Percentiles rank a stretch among this genome's conserved stretches.
These are phyloP conservation scores for Globisporangium irregulare DNA, from an alignment of 352 stramenopile species.

Conservation along the genomic window DNA sequence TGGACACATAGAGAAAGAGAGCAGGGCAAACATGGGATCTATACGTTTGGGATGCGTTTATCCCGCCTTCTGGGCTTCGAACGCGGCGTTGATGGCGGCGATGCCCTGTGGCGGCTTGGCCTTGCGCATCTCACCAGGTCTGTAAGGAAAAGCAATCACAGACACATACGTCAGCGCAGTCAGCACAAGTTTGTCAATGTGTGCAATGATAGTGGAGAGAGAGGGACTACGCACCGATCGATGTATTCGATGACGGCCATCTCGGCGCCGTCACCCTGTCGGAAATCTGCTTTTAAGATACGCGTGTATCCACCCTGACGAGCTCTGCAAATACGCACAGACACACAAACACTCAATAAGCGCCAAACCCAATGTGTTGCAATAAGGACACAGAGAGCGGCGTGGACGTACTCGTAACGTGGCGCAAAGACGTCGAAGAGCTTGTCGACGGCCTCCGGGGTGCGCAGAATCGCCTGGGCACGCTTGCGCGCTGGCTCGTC, in stretches of 20 bases:
- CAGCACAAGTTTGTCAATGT: background rate
- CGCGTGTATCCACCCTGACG: conserved; percentile 94
- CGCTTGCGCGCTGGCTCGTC: conserved; percentile 83
- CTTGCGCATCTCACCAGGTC: conserved; percentile 84
- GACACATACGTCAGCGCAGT: conserved; percentile 3
- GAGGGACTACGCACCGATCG: conserved; percentile 65
- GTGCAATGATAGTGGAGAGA: background rate
- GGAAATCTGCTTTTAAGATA: conserved; percentile 93
- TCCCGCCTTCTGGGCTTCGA: conserved; percentile 32
- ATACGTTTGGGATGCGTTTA: background rate
- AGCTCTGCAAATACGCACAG: conserved; percentile 15
- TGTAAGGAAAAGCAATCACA: conserved; percentile 16
- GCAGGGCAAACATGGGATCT: background rate
- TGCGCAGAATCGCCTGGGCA: conserved; percentile 84
- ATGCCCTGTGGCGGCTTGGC: conserved; percentile 61
- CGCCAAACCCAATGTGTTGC: background rate
- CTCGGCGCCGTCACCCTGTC: conserved; percentile 93
- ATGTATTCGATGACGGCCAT: conserved; percentile 99
- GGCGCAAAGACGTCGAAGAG: conserved; percentile 95
- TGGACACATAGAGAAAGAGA: background rate
- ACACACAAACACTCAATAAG: conserved; percentile 1
- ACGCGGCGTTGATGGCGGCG: conserved; percentile 41
- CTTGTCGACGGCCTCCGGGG: conserved; percentile 91
- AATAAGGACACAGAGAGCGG: background rate
- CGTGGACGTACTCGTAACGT: conserved; percentile 87